These are phyloP conservation scores for Cryptosporidium tyzzeri DNA, from an alignment of 169 alveolate species.

Conservation along the genomic window DNA sequence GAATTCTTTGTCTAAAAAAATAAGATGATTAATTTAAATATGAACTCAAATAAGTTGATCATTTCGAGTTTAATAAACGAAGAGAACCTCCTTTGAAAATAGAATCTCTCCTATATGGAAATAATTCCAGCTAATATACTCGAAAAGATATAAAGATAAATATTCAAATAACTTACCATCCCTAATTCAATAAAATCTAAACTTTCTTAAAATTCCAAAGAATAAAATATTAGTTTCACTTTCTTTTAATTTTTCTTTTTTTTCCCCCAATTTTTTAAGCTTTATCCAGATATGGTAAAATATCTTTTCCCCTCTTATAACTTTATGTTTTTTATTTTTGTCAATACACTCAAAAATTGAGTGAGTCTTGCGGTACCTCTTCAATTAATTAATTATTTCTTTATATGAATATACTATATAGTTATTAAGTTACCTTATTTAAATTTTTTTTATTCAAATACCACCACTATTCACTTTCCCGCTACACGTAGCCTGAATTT, in stretches of 20 bases:
- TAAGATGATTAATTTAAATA: neutral
- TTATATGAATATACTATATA: neutral
- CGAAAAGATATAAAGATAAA: neutral
- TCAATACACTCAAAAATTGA: slow-evolving; percentile 24
- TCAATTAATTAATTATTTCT: neutral
- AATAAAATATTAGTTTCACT: neutral
- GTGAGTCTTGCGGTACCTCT: slow-evolving; percentile 30
- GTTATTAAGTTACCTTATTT: neutral
- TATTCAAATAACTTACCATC: slow-evolving; percentile 6
- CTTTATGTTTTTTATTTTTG: neutral
- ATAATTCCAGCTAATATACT: neutral
- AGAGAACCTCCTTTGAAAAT: neutral
- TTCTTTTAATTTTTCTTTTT: neutral
- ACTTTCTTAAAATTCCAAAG: neutral
- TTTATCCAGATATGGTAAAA: slow-evolving; percentile 16
- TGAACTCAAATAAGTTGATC: neutral
- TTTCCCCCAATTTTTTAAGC: neutral
- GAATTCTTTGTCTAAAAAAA: slow-evolving; percentile 24
- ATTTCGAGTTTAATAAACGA: neutral
- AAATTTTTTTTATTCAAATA: neutral
- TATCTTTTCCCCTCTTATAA: slow-evolving; percentile 23
- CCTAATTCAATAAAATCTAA: slow-evolving; percentile 11
- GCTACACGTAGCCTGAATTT: neutral
- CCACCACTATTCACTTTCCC: slow-evolving; percentile 8
- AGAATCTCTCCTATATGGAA: neutral